These are phyloP conservation scores for Acanthamoeba healyi DNA, from an alignment of 208 protist genomes.

Conservation along the genomic window DNA sequence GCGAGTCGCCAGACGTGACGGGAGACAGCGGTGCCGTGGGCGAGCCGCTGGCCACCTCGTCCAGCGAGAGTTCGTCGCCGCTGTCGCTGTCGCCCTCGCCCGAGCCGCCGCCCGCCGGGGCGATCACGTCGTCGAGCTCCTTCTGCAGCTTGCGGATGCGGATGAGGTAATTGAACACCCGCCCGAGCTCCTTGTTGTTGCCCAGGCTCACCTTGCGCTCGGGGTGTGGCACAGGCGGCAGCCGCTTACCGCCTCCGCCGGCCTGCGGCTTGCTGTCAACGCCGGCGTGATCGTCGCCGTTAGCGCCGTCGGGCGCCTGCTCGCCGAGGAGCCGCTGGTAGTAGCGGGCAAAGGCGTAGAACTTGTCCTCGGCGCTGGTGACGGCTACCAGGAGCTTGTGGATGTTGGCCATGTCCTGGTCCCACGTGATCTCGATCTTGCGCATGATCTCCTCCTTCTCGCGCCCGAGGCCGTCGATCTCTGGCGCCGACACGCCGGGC, in stretches of 20 bases:
- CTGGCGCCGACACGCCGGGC: background rate
- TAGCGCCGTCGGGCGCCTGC: background rate
- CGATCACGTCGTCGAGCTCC: constrained; percentile 32
- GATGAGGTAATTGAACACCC: constrained; percentile 22
- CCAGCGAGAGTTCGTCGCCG: constrained; percentile 10
- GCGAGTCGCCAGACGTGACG: background rate
- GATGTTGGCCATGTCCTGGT: background rate
- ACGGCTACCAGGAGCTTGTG: background rate
- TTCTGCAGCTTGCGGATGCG: constrained; percentile 38
- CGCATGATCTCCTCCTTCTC: constrained; percentile 1
- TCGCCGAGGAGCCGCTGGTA: background rate
- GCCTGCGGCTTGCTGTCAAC: background rate
- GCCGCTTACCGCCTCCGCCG: background rate
- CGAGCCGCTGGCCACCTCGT: background rate
- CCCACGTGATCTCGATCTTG: background rate
- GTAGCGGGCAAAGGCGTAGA: constrained; percentile 10
- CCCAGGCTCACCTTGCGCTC: background rate
- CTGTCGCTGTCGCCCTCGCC: background rate
- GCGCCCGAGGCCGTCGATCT: background rate
- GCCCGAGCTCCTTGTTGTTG: constrained; percentile 8
- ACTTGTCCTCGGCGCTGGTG: constrained; percentile 25
- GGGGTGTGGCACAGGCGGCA: background rate
- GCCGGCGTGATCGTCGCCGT: background rate
- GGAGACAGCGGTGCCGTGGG: background rate
- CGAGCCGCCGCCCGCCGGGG: background rate